Evolutionary conservation across 106 monocot genomes (phyloP), one percentile per base, ranked within the genome.

Genomic region (Allium sativum): DNA sequence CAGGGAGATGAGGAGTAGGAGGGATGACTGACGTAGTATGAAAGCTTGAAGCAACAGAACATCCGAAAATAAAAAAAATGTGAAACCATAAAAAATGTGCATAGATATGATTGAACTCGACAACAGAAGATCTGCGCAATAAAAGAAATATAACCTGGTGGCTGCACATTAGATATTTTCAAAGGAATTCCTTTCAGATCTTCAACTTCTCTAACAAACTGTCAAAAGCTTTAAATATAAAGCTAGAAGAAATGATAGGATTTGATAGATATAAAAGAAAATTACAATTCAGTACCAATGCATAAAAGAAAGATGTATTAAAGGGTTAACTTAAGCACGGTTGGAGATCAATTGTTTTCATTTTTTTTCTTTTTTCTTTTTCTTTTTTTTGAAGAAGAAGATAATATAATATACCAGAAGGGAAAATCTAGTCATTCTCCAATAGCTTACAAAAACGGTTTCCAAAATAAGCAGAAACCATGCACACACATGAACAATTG

Each of bases 1-100:
- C 90, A 31, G 90, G 59, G 9, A 82, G 91, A 75, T 96, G 84
- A 65, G 96, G 96, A 56, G 74, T 75, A 65, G 90, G 91, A 74
- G 96, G 96, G 62, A 84, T 82, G 48, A 96, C 87, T 64, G 90
- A 79, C 19, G 80, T 82, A 20, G 59, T 48, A 90, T 84, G 50
- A 91, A 91, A 44, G 87, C 95, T 90, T 71, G 42, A 60, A 53
- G 52, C 7, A 61, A 21, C 13, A 46, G 9, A 61, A 61, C 20
- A 55, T 61, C 18, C 7, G 3, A 10, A 61, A 18, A 62, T 20
- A 11, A 47, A 18, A 40, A 18, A 60, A 62, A 9, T 52, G 51
- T 40, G 58, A 66, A 1, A 31, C 5, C 5, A 31, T 5, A n/a
- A 1, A 8, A 6, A 18, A 44, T 21, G 10, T 22, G 1, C 44